Evolutionary conservation across 805 yeast genomes (phyloP).

Genomic region (Pichia nanzhaoensis): DNA sequence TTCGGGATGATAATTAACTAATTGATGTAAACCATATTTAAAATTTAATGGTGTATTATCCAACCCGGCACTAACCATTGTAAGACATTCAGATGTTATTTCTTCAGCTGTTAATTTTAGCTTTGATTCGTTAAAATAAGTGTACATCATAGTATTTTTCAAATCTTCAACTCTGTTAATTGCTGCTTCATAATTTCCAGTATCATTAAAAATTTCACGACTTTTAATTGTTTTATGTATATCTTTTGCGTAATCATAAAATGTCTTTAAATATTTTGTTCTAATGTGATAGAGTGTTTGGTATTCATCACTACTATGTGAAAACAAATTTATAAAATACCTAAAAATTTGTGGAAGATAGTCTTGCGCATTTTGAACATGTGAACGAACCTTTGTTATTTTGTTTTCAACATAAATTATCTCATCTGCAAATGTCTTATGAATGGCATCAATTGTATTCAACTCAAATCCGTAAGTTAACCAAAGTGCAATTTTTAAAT

Average conservation of each 20-base stretch:
- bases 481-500: slow-evolving; percentile 42
- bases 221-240: not conserved
- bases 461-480: slow-evolving; percentile 48
- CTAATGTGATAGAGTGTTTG: slow-evolving; percentile 36
- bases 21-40: slow-evolving; percentile 53
- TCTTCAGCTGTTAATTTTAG: slow-evolving; percentile 11
- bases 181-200: not conserved
- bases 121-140: slow-evolving; percentile 18
- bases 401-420: slow-evolving; percentile 49
- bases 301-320: slow-evolving; percentile 15
- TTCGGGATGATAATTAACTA: slow-evolving; percentile 33
- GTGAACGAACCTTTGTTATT: slow-evolving; percentile 53
- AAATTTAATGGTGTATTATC: slow-evolving; percentile 65
- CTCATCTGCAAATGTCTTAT: slow-evolving; percentile 38
- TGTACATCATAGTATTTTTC: slow-evolving; percentile 23
- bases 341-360: slow-evolving; percentile 41
- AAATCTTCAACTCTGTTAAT: slow-evolving; percentile 4
- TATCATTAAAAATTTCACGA: not conserved
- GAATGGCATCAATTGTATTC: slow-evolving; percentile 36
- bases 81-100: slow-evolving; percentile 50
- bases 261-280: slow-evolving; percentile 40
- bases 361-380: slow-evolving; percentile 48
- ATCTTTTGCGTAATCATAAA: slow-evolving; percentile 28
- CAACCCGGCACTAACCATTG: slow-evolving; percentile 75
- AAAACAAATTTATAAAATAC: slow-evolving; percentile 14